Evolutionary conservation across 345 rosid species (phyloP).

Genomic region (Cardiospermum halicacabum): DNA sequence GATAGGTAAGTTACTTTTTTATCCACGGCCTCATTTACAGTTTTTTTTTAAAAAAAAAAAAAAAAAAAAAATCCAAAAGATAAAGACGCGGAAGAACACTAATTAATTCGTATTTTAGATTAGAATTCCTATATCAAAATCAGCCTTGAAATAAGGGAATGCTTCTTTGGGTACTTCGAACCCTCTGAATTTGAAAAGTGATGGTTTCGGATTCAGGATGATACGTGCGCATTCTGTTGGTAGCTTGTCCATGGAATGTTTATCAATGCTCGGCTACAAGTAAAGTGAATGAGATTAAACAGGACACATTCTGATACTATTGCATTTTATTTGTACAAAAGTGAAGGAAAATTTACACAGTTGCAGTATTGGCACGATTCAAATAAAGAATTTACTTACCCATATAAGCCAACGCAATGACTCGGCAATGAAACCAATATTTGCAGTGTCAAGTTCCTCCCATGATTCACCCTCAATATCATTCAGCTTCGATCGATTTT

Average conservation of each 20-base stretch:
- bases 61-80: too few relatives aligned
- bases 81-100: too few relatives aligned
- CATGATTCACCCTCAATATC: constrained; percentile 71
- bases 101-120: too few relatives aligned
- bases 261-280: constrained; percentile 69
- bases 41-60: too few relatives aligned
- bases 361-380: not conserved
- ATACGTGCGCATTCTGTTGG: constrained; percentile 70
- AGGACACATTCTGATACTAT: too few relatives aligned
- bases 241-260: constrained; percentile 50
- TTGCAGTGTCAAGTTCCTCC: constrained; percentile 79
- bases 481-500: constrained; percentile 67
- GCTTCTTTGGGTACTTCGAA: constrained; percentile 61
- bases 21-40: too few relatives aligned
- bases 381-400: constrained; percentile 38
- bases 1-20: too few relatives aligned
- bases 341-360: not conserved
- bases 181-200: constrained; percentile 48
- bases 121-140: too few relatives aligned
- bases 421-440: constrained; percentile 71
- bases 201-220: constrained; percentile 71
- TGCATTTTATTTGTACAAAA: too few relatives aligned
- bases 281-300: not conserved
- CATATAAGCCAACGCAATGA: constrained; percentile 86
- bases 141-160: too few relatives aligned